Base-by-base conservation (phyloP, 1,139 yeast species). In the Kurtzmaniella quercitrusa region DNA sequence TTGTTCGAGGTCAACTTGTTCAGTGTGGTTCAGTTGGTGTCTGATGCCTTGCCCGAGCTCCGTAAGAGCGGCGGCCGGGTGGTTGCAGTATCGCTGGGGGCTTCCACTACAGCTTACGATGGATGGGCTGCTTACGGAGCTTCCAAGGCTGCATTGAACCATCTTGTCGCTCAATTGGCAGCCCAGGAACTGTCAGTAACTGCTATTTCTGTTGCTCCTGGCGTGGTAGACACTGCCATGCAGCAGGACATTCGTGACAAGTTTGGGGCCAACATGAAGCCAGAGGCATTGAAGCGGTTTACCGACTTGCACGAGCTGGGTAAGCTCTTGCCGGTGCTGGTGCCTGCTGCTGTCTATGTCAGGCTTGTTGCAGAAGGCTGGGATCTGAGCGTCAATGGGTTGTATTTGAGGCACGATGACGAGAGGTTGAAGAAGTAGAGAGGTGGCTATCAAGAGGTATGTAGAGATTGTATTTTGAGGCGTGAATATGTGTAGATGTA, bases 111-210 rank as follows among this genome's bases (percentile, higher is more conserved):
- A 39, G 67, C 80, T 15, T 81, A 80, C 55, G 61, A 62, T 51
- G 90, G 91, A 11, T 90, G 96, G 96, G 83, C 85, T 33, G 95
- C 96, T 3, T 91, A 91, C 56, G 95, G 96, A 1, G 70, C 90
- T 2, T 81, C 96, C 15, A 91, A 91, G 63, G 96, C 96, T 0
- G 96, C 96, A 0, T 60, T 90, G 46, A 88, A 91, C 62, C 90
- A 83, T 55, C 73, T 89, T 44, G 81, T 86, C 8, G 59, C 67
- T 40, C 78, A 88, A 9, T 62, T 91, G 19, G 83, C 88, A 1
- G 70, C 65, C 4, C 96, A 88, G 54, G 91, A 86, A 58, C 63
- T 34, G 11, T n/a, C 18, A 0, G 67, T 90, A 17, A 67, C 68
- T 40, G 71, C 86, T 3, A 66, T 88, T 10, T 72, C 96, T 0